phyloP scores from a whole-genome alignment of 2,329 filamentous ascomycete genomes.

The Dothideomycetes sp. region DNA sequence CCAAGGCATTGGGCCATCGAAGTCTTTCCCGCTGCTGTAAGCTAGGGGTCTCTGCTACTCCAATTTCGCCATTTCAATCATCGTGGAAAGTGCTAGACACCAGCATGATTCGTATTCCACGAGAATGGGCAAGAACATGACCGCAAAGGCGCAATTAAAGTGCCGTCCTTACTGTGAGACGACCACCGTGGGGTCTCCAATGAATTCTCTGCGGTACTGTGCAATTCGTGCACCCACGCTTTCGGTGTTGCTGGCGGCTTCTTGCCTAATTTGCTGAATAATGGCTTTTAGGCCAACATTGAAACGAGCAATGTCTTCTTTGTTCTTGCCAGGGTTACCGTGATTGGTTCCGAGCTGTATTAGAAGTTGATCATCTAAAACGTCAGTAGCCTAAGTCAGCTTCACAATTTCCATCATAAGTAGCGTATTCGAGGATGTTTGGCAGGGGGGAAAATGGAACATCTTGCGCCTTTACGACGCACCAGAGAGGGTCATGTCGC shows the following conservation, averaged over 20 bases:
- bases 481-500: slow-evolving; percentile 62
- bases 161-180: neutral
- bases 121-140: no score
- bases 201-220: slow-evolving; percentile 53
- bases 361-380: slow-evolving; percentile 21
- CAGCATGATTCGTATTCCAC: no score
- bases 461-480: no score
- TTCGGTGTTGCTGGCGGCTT: slow-evolving; percentile 54
- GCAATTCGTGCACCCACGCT: slow-evolving; percentile 57
- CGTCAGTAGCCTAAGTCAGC: slow-evolving; percentile 20
- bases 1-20: no score
- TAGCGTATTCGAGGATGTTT: slow-evolving; percentile 1
- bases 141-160: no score
- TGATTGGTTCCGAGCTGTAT: slow-evolving; percentile 16
- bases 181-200: slow-evolving; percentile 44
- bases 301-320: slow-evolving; percentile 31
- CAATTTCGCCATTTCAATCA: no score
- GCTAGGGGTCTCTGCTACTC: no score
- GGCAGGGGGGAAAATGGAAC: no score
- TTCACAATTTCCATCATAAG: slow-evolving; percentile 6
- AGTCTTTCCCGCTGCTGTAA: no score
- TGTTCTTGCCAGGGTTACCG: slow-evolving; percentile 13
- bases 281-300: slow-evolving; percentile 51
- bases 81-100: no score
- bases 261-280: slow-evolving; percentile 48